A percentile compares a stretch with the other conserved stretches of the same genome.
These are phyloP conservation scores for Gracilaria caudata DNA, from an alignment of 23 red algal species.

Conservation along the genomic window DNA sequence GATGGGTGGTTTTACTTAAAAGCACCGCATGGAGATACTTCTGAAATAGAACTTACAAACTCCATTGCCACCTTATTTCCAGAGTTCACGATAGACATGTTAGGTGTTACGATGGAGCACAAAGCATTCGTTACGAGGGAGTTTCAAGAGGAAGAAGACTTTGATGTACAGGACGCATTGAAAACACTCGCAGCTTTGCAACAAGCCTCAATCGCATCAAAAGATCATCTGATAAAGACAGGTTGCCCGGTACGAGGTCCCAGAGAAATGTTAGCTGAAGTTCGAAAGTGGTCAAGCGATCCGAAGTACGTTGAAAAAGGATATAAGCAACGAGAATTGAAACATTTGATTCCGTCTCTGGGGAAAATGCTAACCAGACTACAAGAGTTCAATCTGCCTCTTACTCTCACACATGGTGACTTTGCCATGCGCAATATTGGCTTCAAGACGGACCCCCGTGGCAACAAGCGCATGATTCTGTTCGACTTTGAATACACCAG, in stretches of 20 bases:
- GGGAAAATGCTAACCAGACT: background rate
- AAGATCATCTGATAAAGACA: constrained; percentile 2
- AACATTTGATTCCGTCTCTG: constrained; percentile 5
- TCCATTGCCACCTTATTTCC: background rate
- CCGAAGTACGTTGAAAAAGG: background rate
- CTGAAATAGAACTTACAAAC: background rate
- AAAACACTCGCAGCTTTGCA: constrained; percentile 1
- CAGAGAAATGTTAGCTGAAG: constrained; percentile 12
- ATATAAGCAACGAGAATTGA: background rate
- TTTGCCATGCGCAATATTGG: constrained; percentile 16
- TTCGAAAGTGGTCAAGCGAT: background rate
- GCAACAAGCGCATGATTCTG: background rate
- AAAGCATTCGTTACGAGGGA: constrained; percentile 10
- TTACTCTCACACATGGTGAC: constrained; percentile 30
- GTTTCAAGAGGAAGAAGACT: constrained; percentile 5
- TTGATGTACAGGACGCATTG: constrained; percentile 6
- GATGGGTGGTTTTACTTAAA: constrained; percentile 15
- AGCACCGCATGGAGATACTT: background rate
- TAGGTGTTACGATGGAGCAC: background rate
- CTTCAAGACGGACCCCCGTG: background rate
- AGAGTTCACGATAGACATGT: background rate
- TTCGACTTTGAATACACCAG: constrained; percentile 10
- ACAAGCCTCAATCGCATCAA: background rate
- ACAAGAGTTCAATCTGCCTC: constrained; percentile 15
- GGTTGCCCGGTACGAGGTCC: constrained; percentile 15